phyloP scores from a whole-genome alignment of 1,284 basidiomycete species.

The Leucoagaricus sp. region DNA sequence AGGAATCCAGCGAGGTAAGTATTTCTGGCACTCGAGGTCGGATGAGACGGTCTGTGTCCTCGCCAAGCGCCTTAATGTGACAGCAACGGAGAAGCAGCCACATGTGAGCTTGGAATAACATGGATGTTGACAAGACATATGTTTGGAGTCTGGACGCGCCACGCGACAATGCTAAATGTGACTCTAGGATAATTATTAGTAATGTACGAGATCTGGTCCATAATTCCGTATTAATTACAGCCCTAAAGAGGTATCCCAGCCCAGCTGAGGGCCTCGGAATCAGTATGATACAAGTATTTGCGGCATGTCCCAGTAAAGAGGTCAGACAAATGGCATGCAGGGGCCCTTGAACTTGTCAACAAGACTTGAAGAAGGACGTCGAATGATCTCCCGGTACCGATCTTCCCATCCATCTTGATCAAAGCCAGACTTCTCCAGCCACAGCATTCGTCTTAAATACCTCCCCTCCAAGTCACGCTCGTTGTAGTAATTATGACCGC shows the following conservation, averaged over 20 bases:
- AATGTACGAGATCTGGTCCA: neutral
- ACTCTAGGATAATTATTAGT: neutral
- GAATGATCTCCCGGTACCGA: slow-evolving; percentile 21
- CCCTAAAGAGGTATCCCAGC: neutral
- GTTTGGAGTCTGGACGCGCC: no score
- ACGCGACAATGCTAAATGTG: neutral
- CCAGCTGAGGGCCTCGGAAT: neutral
- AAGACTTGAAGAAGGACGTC: no score
- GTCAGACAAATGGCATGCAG: no score
- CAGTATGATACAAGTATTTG: neutral
- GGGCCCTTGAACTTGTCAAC: no score
- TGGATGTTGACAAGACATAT: no score
- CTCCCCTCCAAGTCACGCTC: slow-evolving; percentile 48
- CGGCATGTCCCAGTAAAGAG: no score
- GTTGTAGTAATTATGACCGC: slow-evolving; percentile 64
- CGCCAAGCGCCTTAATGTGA: no score
- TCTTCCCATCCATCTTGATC: slow-evolving; percentile 31
- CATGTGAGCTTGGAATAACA: no score
- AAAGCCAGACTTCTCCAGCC: slow-evolving; percentile 41
- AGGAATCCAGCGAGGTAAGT: neutral
- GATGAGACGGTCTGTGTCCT: neutral
- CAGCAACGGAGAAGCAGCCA: no score
- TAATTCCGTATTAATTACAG: neutral
- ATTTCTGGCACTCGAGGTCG: slow-evolving; percentile 2
- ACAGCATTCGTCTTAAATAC: slow-evolving; percentile 40